Evolutionary conservation across 345 rosid species (phyloP), one percentile per base, ranked within the genome.

Genomic region (Aethionema arabicum): DNA sequence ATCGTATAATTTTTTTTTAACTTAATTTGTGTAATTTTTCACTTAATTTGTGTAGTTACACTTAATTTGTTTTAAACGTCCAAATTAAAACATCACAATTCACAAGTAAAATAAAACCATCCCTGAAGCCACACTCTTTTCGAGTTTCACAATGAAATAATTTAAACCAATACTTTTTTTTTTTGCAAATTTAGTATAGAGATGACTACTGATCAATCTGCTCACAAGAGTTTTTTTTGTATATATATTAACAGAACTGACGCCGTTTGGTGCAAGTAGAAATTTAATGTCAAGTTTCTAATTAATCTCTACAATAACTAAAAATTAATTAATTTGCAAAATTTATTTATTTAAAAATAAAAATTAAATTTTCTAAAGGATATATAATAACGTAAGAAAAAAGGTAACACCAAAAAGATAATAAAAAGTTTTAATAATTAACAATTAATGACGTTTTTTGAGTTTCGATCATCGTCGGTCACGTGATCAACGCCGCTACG

Each of bases 381-480:
- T 52, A 39, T 38, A 38, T 48, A 40, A 62, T 48, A 56, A 70
- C 74, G 59, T 56, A 49, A 35, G 15, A 33, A 52, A 11, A 41
- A 55, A 70, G 64, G 59, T 32, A 69, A 61, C n/a, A 61, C 36
- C 12, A 59, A 61, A 55, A 10, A 8, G 36, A 37, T 47, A n/a
- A 16, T 36, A 46, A 45, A n/a, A n/a, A n/a, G n/a, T 40, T 36
- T 3, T 21, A 43, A 51, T 57, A 70, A 70, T 70, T 70, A 70
- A 57, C 74, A 70, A 70, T 41, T 63, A 59, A 56, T 49, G 29
- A 56, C 63, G 47, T 63, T 70, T 8, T 12, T 55, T 40, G 56
- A 47, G 59, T 69, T 63, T 64, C 74, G 49, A 9, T 63, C 33
- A 11, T 63, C 64, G 36, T 41, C 58, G 64, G 74, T 63, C 74